Evolutionary conservation across 306 rosid genomes (phyloP), one percentile per base, ranked within the genome.

Genomic region (Ormosia semicastrata): DNA sequence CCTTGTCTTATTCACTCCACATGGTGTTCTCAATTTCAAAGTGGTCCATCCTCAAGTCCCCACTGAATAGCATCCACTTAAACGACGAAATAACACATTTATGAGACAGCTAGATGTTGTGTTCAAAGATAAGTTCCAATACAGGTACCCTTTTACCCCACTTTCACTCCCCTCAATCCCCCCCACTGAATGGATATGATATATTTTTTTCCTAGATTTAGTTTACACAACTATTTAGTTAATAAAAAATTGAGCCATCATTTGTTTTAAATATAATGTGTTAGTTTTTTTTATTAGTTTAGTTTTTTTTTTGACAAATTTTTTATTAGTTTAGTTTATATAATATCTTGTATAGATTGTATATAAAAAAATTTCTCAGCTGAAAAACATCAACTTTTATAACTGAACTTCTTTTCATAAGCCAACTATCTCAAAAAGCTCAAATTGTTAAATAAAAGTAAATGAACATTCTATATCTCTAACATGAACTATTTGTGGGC

Each of bases 71-170:
- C 59, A n/a, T 37, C 41, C 32, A 41, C 62, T 64, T 30, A 64
- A 73, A 71, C 71, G 63, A 80, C 77, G 65, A 80, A 80, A 80
- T 18, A 71, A 7, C 60, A 69, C 81, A 77, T 67, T 78, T 57
- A 69, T 69, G 77, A 69, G 77, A 79, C 70, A 69, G 71, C 77
- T 57, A 69, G 6, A 37, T 66, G 54, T 43, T 59, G 18, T 59
- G 72, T 36, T 69, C 63, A 46, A 79, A 32, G 32, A 10, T 65
- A 68, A 30, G 49, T 14, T 46, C 50, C 49, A 68, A 57, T 53
- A 33, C 59, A 57, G 58, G 11, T 8, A 30, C 40, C 37, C 57
- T 12, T 62, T 56, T 62, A 9, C 40, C 66, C 40, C 54, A 49
- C 54, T 49, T 49, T 49, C 54, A 49, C 54, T 47, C 15, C 14